Evolutionary conservation across 805 yeast species (phyloP).

Genomic region (Saccharomyces mikatae): DNA sequence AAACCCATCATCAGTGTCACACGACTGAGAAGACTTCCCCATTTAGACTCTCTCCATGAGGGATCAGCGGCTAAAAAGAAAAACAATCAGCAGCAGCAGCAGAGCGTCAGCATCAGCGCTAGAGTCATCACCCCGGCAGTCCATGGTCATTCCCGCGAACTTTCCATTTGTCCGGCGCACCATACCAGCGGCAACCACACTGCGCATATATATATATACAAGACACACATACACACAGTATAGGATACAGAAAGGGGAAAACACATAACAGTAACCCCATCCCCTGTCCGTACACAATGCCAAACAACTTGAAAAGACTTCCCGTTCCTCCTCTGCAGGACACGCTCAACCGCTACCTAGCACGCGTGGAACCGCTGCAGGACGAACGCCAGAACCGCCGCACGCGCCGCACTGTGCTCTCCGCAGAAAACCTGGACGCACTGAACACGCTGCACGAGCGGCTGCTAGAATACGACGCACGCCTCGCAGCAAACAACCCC

Average conservation of each 20-base stretch:
- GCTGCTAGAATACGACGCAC: constrained; percentile 55
- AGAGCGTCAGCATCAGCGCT: neutral
- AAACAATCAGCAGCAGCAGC: neutral
- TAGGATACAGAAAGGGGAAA: neutral
- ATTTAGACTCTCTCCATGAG: too few species aligned
- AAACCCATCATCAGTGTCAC: too few species aligned
- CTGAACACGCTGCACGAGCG: constrained; percentile 45
- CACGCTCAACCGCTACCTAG: constrained; percentile 59
- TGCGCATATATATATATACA: neutral
- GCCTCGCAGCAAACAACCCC: constrained; percentile 51
- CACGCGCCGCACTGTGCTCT: constrained; percentile 44
- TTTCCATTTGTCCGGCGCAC: neutral
- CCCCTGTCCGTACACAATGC: neutral
- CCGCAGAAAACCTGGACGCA: constrained; percentile 26
- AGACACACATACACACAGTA: neutral
- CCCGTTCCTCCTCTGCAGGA: constrained; percentile 74
- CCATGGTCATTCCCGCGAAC: neutral
- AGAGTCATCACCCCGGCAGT: neutral
- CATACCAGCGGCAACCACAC: neutral
- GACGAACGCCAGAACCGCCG: constrained; percentile 59
- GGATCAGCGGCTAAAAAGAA: too few species aligned
- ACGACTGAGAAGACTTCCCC: too few species aligned
- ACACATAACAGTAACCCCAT: neutral
- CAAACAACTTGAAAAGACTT: constrained; percentile 26
- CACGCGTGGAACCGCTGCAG: constrained; percentile 71